Evolutionary conservation across 2,329 filamentous ascomycete genomes (phyloP).

Genomic region (Tothia fuscella): DNA sequence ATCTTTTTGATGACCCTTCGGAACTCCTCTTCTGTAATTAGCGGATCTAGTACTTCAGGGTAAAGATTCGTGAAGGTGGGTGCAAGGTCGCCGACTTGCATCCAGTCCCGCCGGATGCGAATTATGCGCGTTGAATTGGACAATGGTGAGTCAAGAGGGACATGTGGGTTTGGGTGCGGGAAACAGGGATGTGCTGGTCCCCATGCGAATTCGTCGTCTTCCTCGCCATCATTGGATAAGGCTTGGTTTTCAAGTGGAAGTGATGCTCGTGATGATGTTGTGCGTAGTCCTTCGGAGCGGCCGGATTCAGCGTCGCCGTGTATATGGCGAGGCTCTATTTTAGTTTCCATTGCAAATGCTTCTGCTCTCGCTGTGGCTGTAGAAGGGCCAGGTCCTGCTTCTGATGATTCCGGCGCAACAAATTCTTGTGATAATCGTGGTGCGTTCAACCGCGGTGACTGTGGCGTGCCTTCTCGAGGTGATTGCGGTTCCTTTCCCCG

Average conservation of each 20-base stretch:
- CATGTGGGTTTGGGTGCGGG: constrained; percentile 86
- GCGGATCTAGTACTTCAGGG: constrained; percentile 84
- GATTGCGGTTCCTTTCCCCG: constrained; percentile 16
- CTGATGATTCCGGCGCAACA: not conserved
- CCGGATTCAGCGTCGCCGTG: too few relatives aligned
- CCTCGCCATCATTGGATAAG: too few relatives aligned
- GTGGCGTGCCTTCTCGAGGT: too few relatives aligned
- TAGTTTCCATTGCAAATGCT: constrained; percentile 2
- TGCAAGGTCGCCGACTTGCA: constrained; percentile 76
- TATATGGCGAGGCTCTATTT: constrained; percentile 4
- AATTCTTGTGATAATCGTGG: too few relatives aligned
- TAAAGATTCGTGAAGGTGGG: constrained; percentile 93
- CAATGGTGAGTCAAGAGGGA: constrained; percentile 62
- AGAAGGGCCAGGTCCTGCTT: constrained; percentile 7
- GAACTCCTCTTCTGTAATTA: constrained; percentile 78
- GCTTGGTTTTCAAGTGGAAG: not conserved
- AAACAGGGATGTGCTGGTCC: constrained; percentile 89
- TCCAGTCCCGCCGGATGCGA: constrained; percentile 82
- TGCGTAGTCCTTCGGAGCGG: not conserved
- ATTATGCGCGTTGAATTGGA: constrained; percentile 77
- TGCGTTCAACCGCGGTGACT: too few relatives aligned
- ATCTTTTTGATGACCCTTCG: constrained; percentile 68
- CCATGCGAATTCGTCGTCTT: constrained; percentile 69
- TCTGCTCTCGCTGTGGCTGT: constrained; percentile 6
- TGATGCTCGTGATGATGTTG: constrained; percentile 2